Base-by-base conservation (phyloP, 2,329 filamentous ascomycete genomes). In the Hypoxylon sp. region DNA sequence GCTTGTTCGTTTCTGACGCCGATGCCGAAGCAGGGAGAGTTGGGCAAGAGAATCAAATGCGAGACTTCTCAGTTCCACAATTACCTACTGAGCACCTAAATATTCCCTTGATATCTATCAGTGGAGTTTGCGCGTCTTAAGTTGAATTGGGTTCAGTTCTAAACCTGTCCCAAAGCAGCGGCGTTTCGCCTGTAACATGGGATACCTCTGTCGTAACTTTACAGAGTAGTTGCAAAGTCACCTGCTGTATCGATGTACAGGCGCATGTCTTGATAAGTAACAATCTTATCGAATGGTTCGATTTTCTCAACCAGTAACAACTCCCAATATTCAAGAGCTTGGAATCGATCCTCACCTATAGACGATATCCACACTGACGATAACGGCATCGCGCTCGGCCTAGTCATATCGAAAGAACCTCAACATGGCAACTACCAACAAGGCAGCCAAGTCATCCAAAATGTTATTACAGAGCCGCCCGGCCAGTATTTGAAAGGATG, bases 401-500 rank as follows among this genome's bases (percentile, higher is more conserved):
- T 33, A 14, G 22, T 44, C 48, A 42, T 11, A 6, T 56, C 53
- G 1, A 52, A 51, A 49, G 61, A 58, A 42, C 49, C 51, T 60
- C 58, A 54, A 32, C 30, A 46, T 11, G 18, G 42, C 40, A 45
- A 59, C 38, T 14, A 16, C 16, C 65, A 57, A 36, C 11, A 30
- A 20, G 42, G 28, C 22, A 30, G 12, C 26, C 40, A 61, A 30
- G 26, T 9, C 9, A 24, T 32, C 14, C 26, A 18, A 36, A 36
- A 61, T 12, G 24, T 40, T 18, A 1, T 32, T 14, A 26, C 38
- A 7, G 61, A 65, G 20, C 22, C 52, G 7, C 54, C 64, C 14
- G 60, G 61, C n/a, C 24, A 44, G 42, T 65, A 69, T 32, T 32
- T 69, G 24, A 60, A 54, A 53, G 64, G 64, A 50, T 69, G 64